Percentiles rank a stretch among this genome's conserved stretches.
Evolutionary conservation across 2,329 filamentous ascomycete species (phyloP).

Genomic region (Aspergillus fischeri): DNA sequence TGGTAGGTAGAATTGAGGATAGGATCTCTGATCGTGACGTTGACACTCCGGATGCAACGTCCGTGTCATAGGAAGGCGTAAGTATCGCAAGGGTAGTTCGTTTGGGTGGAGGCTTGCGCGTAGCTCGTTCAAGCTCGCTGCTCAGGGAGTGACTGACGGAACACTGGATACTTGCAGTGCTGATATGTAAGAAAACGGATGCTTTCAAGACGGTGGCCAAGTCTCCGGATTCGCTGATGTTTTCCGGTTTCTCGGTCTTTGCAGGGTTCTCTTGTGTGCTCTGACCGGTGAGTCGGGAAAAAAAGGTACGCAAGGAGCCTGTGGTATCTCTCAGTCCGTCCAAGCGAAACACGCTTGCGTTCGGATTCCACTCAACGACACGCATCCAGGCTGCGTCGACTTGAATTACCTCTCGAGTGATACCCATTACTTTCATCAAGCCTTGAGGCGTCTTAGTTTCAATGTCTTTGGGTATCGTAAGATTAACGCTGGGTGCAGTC

Average conservation of each 20-base stretch:
- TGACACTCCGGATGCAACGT: constrained; percentile 60
- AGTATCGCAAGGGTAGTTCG: constrained; percentile 79
- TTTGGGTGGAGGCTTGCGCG: constrained; percentile 93
- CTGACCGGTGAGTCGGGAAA: constrained; percentile 68
- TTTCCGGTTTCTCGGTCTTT: constrained; percentile 51
- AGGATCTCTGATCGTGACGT: constrained; percentile 64
- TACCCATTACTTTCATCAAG: constrained; percentile 77
- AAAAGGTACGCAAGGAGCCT: constrained; percentile 71
- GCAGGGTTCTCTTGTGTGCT: constrained; percentile 38
- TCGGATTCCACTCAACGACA: constrained; percentile 76
- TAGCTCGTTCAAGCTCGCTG: constrained; percentile 85
- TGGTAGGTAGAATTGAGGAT: constrained; percentile 80
- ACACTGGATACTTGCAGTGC: constrained; percentile 76
- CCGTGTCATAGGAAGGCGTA: constrained; percentile 85
- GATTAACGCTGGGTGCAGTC: constrained; percentile 68
- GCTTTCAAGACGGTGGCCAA: constrained; percentile 67
- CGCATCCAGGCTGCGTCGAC: constrained; percentile 90
- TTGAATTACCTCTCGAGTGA: constrained; percentile 82
- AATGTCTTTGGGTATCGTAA: constrained; percentile 72
- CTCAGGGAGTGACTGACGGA: constrained; percentile 69
- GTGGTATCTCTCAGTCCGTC: constrained; percentile 40
- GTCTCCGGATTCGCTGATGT: constrained; percentile 64
- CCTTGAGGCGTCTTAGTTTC: constrained; percentile 80
- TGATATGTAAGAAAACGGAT: constrained; percentile 84
- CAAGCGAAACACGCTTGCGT: constrained; percentile 38